Percentiles rank a stretch among this genome's conserved stretches.
Conservation (phyloP, 2,329 filamentous ascomycete species). For the Cryphonectria parasitica region DNA sequence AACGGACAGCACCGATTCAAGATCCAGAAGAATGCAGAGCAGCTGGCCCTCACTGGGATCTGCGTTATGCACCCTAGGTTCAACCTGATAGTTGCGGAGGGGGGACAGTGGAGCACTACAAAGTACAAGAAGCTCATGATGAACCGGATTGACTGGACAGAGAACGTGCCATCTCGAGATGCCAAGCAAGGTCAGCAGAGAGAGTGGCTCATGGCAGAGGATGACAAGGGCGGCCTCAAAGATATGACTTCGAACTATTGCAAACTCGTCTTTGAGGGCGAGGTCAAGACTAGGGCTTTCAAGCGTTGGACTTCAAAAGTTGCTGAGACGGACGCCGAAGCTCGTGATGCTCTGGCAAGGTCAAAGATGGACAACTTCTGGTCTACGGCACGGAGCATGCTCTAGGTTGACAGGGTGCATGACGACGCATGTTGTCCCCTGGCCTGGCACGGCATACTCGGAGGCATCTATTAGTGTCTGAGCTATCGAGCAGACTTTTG, state of each 20-base stretch:
- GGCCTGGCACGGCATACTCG: constrained; percentile 5
- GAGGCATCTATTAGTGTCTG: background rate
- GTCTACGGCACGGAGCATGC: constrained; percentile 76
- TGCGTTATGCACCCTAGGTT: constrained; percentile 90
- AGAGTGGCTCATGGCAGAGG: constrained; percentile 78
- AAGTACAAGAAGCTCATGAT: constrained; percentile 93
- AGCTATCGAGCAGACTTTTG: background rate
- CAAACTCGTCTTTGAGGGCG: constrained; percentile 86
- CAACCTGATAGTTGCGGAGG: constrained; percentile 89
- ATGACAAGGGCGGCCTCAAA: constrained; percentile 77
- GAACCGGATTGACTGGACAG: constrained; percentile 91
- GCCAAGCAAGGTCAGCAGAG: constrained; percentile 65
- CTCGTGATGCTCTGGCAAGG: constrained; percentile 76
- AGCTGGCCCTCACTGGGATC: constrained; percentile 83
- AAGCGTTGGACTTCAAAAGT: constrained; percentile 86
- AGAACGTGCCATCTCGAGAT: constrained; percentile 74
- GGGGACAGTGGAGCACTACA: constrained; percentile 79
- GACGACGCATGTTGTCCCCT: background rate
- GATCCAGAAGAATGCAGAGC: constrained; percentile 88
- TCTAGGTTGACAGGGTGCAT: background rate
- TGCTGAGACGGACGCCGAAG: constrained; percentile 91
- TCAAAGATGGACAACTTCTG: constrained; percentile 96
- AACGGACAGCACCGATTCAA: constrained; percentile 95
- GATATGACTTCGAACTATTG: constrained; percentile 84
- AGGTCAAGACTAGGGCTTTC: constrained; percentile 79